These are phyloP conservation scores for Nicotiana undulata DNA, from an alignment of 257 asterid genomes.

Conservation along the genomic window DNA sequence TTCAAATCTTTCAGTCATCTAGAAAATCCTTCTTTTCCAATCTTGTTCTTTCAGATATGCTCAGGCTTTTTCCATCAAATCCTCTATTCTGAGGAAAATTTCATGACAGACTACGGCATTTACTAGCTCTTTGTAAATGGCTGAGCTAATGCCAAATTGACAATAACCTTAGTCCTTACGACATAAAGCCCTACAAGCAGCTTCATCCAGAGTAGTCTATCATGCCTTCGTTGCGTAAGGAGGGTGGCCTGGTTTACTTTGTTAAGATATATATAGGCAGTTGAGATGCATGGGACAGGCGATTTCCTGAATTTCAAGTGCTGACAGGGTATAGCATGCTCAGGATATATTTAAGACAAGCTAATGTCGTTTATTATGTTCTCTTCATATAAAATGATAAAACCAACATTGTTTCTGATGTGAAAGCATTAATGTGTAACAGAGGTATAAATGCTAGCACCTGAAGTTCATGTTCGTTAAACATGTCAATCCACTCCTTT, in stretches of 20 bases:
- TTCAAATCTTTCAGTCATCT: neutral
- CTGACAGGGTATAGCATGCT: neutral
- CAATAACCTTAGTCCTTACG: neutral
- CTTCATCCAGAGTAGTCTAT: slow-evolving; percentile 1
- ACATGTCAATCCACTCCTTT: slow-evolving; percentile 93
- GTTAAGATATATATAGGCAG: neutral
- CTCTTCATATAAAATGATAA: neutral
- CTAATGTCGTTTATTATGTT: neutral
- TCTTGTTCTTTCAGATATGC: neutral
- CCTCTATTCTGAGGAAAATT: neutral
- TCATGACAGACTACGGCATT: neutral
- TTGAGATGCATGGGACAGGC: neutral
- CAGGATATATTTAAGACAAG: neutral
- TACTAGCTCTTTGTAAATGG: neutral
- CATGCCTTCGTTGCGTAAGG: neutral
- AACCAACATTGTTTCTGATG: neutral
- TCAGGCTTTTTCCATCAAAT: neutral
- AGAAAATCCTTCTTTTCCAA: neutral
- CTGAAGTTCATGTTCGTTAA: slow-evolving; percentile 98
- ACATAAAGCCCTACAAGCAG: neutral
- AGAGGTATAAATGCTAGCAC: slow-evolving; percentile 27
- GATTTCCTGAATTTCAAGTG: neutral
- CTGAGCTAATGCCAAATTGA: neutral
- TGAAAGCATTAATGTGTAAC: neutral
- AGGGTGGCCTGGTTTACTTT: neutral